Evolutionary conservation across 371 early-diverging fungal species (phyloP).

Genomic region (Mucor indicus): DNA sequence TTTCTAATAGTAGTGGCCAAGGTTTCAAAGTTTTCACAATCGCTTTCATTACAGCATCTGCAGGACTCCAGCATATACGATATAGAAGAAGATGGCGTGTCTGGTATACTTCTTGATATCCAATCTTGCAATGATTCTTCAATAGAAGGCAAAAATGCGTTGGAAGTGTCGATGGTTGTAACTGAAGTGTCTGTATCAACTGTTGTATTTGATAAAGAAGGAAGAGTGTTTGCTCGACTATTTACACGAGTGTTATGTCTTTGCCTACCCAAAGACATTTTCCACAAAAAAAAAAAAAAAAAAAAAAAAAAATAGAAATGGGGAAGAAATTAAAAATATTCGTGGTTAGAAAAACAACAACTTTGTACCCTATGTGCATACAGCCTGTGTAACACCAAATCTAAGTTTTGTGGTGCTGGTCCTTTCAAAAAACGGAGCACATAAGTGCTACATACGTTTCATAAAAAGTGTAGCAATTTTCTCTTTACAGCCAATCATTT

Average conservation of each 20-base stretch:
- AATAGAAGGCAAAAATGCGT: slow-evolving; percentile 13
- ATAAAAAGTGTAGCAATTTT: too few species aligned
- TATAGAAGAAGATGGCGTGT: slow-evolving; percentile 17
- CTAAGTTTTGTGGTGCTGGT: too few species aligned
- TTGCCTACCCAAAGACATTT: slow-evolving; percentile 20
- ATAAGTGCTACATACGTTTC: too few species aligned
- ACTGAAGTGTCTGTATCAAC: neutral
- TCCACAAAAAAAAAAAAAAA: neutral
- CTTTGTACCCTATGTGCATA: too few species aligned
- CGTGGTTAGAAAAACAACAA: too few species aligned
- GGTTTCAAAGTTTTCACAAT: slow-evolving; percentile 29
- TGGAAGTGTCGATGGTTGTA: neutral
- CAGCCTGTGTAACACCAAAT: too few species aligned
- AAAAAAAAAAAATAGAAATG: neutral
- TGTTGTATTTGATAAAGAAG: slow-evolving; percentile 9
- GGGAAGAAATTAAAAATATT: neutral
- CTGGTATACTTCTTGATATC: slow-evolving; percentile 28
- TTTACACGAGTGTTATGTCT: slow-evolving; percentile 6
- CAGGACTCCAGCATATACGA: slow-evolving; percentile 22
- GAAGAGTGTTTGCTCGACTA: slow-evolving; percentile 10
- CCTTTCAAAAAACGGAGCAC: too few species aligned
- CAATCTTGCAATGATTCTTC: slow-evolving; percentile 45
- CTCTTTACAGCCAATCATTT: too few species aligned
- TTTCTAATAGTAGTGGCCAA: slow-evolving; percentile 30
- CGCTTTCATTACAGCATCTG: slow-evolving; percentile 30